These are phyloP conservation scores for Hypoxylon trugodes DNA, from an alignment of 495 filamentous ascomycete genomes.

Conservation along the genomic window DNA sequence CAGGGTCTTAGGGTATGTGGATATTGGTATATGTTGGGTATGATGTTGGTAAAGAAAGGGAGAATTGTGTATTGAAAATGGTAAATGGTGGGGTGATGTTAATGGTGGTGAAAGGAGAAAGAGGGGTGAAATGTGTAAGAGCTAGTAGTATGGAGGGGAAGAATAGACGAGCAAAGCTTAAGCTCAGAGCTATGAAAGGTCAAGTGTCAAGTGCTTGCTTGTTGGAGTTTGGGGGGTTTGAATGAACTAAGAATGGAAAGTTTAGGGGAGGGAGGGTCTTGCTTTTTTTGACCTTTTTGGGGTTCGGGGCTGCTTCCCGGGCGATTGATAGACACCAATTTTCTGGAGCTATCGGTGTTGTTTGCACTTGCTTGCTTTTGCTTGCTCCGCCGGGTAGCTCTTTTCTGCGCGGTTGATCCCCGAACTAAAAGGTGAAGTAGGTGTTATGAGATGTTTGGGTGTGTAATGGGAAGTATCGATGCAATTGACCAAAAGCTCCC, in stretches of 20 bases:
- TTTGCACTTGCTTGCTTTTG: conserved; percentile 18
- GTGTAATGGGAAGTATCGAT: conserved; percentile 38
- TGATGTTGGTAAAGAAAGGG: background rate
- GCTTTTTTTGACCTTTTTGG: conserved; percentile 20
- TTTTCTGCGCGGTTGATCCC: conserved; percentile 27
- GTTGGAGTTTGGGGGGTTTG: conserved; percentile 15
- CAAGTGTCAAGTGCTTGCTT: too few species aligned
- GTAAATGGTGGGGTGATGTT: background rate
- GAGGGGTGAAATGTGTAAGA: background rate
- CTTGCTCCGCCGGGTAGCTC: conserved; percentile 34
- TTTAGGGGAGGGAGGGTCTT: conserved; percentile 1
- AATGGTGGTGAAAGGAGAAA: background rate
- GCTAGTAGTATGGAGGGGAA: too few species aligned
- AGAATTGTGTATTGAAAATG: background rate
- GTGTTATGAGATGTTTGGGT: conserved; percentile 11
- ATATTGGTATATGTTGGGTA: background rate
- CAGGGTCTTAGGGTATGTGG: background rate
- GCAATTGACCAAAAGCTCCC: conserved; percentile 34
- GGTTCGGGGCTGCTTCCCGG: background rate
- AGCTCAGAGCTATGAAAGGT: conserved; percentile 18
- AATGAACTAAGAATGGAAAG: background rate
- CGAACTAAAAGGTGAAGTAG: conserved; percentile 28
- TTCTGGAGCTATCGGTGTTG: conserved; percentile 10
- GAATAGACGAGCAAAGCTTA: conserved; percentile 6
- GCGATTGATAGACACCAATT: conserved; percentile 17